Conservation (phyloP, 768 basidiomycete genomes). For the Tylopilus sp. region DNA sequence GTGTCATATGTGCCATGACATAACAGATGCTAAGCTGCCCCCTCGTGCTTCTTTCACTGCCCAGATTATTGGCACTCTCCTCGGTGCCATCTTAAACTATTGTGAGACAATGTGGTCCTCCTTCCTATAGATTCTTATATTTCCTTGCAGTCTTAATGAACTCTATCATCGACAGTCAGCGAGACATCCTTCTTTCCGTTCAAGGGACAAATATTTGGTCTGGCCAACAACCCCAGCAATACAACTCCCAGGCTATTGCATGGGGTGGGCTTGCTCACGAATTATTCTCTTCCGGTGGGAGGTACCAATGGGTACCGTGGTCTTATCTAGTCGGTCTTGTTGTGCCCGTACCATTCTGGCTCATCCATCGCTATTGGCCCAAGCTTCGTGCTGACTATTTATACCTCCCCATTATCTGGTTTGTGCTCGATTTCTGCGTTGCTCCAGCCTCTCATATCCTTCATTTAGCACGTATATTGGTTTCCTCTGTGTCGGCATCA, state of each 20-base stretch:
- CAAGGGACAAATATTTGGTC: slow-evolving; percentile 47
- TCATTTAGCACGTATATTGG: slow-evolving; percentile 17
- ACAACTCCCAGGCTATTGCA: slow-evolving; percentile 34
- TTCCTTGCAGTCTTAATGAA: slow-evolving; percentile 53
- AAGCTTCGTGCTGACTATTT: slow-evolving; percentile 23
- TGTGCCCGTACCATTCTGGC: slow-evolving; percentile 41
- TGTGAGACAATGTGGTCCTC: slow-evolving; percentile 22
- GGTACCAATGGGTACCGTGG: slow-evolving; percentile 41
- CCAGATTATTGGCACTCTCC: slow-evolving; percentile 53
- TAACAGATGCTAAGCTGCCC: slow-evolving; percentile 48
- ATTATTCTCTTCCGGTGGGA: slow-evolving; percentile 30
- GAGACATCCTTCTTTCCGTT: slow-evolving; percentile 48
- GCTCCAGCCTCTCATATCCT: slow-evolving; percentile 1
- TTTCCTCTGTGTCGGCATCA: slow-evolving; percentile 25
- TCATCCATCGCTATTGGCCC: slow-evolving; percentile 36
- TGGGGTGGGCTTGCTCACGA: slow-evolving; percentile 39
- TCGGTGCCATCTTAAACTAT: slow-evolving; percentile 49
- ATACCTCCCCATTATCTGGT: slow-evolving; percentile 32
- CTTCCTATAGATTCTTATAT: neutral
- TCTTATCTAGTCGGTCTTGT: slow-evolving; percentile 32
- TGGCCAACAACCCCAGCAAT: slow-evolving; percentile 29
- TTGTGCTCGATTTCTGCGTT: slow-evolving; percentile 8
- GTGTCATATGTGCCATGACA: slow-evolving; percentile 30
- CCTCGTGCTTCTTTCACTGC: slow-evolving; percentile 62
- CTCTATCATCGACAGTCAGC: slow-evolving; percentile 49